Evolutionary conservation across 768 basidiomycete species (phyloP).

Genomic region (Amanita fuliginea): DNA sequence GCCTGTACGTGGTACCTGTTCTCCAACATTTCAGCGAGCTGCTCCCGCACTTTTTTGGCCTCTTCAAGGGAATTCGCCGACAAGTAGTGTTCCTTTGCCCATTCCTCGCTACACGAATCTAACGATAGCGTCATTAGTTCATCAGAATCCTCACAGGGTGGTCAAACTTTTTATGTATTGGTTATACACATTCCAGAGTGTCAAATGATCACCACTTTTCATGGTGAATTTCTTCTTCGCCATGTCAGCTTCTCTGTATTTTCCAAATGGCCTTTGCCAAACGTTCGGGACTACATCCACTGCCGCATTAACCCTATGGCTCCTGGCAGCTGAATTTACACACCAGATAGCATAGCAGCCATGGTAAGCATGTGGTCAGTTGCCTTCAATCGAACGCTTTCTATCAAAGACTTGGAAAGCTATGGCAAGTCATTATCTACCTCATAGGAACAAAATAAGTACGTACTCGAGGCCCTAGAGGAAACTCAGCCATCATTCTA

Average conservation of each 20-base stretch:
- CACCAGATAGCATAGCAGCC: conserved; percentile 82
- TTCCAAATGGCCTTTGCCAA: conserved; percentile 71
- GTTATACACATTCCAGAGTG: conserved; percentile 81
- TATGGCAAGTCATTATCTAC: conserved; percentile 13
- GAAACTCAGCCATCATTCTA: conserved; percentile 85
- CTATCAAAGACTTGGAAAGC: conserved; percentile 80
- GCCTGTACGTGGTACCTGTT: conserved; percentile 11
- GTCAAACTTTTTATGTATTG: conserved; percentile 62
- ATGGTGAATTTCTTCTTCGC: conserved; percentile 73
- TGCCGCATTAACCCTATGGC: not conserved
- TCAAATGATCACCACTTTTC: conserved; percentile 82
- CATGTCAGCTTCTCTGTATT: conserved; percentile 70
- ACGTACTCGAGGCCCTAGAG: conserved; percentile 73
- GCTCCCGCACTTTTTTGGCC: conserved; percentile 79
- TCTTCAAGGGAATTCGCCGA: conserved; percentile 65
- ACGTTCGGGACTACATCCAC: conserved; percentile 56
- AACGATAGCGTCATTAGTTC: conserved; percentile 1
- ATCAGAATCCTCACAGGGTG: not conserved
- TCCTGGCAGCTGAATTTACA: conserved; percentile 5
- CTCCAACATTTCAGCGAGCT: conserved; percentile 59
- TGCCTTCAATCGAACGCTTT: conserved; percentile 80
- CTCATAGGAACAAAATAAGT: not conserved
- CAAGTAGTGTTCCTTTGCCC: conserved; percentile 77
- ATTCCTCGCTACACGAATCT: conserved; percentile 63
- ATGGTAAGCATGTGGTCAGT: conserved; percentile 82